phyloP scores from a whole-genome alignment of 352 stramenopile genomes.

The Elongisporangium senticosum region DNA sequence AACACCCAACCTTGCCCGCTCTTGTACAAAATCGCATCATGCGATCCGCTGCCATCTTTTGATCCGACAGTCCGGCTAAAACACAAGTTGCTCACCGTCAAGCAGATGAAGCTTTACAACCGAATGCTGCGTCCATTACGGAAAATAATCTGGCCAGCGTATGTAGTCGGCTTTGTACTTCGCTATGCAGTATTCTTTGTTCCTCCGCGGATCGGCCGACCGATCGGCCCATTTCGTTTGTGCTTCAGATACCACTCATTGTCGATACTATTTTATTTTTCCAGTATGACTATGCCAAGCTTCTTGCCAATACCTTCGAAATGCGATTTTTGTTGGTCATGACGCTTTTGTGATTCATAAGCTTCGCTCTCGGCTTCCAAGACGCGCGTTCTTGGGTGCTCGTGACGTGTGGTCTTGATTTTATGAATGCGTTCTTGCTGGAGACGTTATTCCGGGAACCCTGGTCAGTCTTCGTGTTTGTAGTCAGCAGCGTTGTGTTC shows the following conservation, averaged over 20 bases:
- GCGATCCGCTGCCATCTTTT: not conserved
- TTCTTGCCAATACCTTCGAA: not conserved
- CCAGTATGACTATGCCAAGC: not conserved
- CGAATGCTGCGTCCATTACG: not conserved
- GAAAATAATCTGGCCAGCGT: not conserved
- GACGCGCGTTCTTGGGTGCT: not conserved
- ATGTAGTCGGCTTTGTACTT: not conserved
- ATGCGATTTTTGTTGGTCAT: not conserved
- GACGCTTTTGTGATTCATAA: not conserved
- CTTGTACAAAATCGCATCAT: not conserved
- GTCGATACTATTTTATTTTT: not conserved
- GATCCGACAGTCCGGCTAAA: not conserved
- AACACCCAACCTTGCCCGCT: not conserved
- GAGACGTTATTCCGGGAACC: not conserved
- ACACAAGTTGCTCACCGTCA: not conserved
- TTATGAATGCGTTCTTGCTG: not conserved
- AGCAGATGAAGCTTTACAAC: not conserved
- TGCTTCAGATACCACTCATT: not conserved
- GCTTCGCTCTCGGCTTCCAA: not conserved
- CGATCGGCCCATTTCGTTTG: not conserved
- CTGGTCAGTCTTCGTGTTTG: not conserved
- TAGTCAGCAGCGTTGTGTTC: not conserved
- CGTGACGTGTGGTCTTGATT: not conserved
- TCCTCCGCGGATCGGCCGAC: not conserved
- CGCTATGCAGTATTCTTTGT: not conserved